These are phyloP conservation scores for Microcyclosporella mali DNA, from an alignment of 2,329 filamentous ascomycete genomes.

Conservation along the genomic window DNA sequence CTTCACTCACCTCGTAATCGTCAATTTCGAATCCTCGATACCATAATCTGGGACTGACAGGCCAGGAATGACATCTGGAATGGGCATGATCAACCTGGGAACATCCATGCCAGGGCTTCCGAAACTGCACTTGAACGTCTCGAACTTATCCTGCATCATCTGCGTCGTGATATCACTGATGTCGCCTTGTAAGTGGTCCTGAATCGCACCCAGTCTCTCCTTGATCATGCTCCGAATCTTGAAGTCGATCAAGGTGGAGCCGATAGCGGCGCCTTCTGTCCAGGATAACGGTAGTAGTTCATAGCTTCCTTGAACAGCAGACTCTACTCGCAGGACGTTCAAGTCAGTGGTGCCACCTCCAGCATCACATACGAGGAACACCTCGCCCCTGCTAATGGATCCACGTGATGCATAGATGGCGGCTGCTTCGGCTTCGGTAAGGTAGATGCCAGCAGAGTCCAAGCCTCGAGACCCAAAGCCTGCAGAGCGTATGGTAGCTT, in stretches of 20 bases:
- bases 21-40: constrained; percentile 33
- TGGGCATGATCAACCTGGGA: constrained; percentile 13
- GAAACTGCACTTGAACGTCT: constrained; percentile 38
- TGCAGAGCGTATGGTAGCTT: constrained; percentile 1
- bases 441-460: constrained; percentile 33
- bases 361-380: constrained; percentile 46
- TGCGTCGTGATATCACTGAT: constrained; percentile 18
- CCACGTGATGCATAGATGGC: constrained; percentile 42
- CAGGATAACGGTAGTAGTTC: constrained; percentile 6
- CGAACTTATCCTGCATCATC: constrained; percentile 37
- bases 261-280: constrained; percentile 33
- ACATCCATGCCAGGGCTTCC: constrained; percentile 20
- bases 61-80: constrained; percentile 30
- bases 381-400: constrained; percentile 33
- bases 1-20: constrained; percentile 16
- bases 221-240: constrained; percentile 25
- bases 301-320: not conserved
- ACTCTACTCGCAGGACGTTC: constrained; percentile 32
- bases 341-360: constrained; percentile 46
- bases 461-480: constrained; percentile 2
- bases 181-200: not conserved
- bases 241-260: constrained; percentile 37
- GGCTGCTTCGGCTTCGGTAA: constrained; percentile 51
- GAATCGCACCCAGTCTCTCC: not conserved
- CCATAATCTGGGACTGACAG: constrained; percentile 31